These are phyloP conservation scores for Candida albicans DNA, from an alignment of 1,139 yeast genomes.

Conservation along the genomic window DNA sequence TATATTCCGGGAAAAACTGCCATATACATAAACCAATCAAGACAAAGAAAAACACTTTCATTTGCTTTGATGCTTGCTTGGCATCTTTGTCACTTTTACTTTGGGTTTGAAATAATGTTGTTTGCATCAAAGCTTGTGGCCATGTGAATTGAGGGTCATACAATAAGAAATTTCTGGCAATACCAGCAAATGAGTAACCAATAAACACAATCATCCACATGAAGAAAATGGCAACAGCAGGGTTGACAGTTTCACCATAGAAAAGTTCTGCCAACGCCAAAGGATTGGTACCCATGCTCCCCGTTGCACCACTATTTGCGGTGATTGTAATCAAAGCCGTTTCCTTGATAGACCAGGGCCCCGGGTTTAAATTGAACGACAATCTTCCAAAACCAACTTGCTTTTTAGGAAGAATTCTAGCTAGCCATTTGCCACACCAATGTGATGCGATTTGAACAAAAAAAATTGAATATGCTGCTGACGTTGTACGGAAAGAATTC, in stretches of 20 bases:
- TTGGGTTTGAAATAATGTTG: slow-evolving; percentile 42
- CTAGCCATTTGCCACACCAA: slow-evolving; percentile 44
- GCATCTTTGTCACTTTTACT: slow-evolving; percentile 20
- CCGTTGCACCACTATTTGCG: slow-evolving; percentile 49
- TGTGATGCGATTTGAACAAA: slow-evolving; percentile 48
- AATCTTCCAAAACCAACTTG: slow-evolving; percentile 21
- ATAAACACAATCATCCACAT: slow-evolving; percentile 50
- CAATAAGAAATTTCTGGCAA: slow-evolving; percentile 39
- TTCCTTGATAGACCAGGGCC: slow-evolving; percentile 51
- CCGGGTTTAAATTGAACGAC: slow-evolving; percentile 39
- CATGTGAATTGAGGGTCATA: slow-evolving; percentile 47
- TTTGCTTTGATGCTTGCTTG: slow-evolving; percentile 25
- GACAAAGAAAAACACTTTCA: slow-evolving; percentile 34
- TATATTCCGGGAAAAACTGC: slow-evolving; percentile 45
- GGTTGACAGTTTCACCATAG: slow-evolving; percentile 32
- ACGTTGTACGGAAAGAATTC: slow-evolving; percentile 49
- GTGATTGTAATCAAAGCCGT: slow-evolving; percentile 46
- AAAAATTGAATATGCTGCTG: slow-evolving; percentile 48
- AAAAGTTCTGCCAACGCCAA: slow-evolving; percentile 43
- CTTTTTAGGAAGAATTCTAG: slow-evolving; percentile 34
- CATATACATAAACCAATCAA: slow-evolving; percentile 35
- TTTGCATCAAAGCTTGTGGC: slow-evolving; percentile 52
- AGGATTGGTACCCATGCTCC: slow-evolving; percentile 44
- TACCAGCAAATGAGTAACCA: slow-evolving; percentile 49
- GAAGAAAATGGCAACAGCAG: slow-evolving; percentile 35